Evolutionary conservation across 2,329 filamentous ascomycete species (phyloP).

Genomic region (Simplicillium sp.): DNA sequence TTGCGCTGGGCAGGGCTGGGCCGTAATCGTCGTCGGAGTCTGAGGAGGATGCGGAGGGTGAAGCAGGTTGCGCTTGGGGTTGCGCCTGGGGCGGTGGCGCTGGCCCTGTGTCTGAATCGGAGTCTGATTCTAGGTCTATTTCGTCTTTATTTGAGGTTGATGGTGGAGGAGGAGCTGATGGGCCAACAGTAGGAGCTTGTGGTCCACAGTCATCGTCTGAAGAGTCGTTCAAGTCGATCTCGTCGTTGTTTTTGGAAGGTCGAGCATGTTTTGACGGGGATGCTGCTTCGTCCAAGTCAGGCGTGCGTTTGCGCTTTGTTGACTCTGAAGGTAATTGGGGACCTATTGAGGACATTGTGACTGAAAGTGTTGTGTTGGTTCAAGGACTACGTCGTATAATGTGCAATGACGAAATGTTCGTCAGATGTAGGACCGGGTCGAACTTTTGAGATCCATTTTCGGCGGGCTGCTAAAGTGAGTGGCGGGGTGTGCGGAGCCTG

Average conservation of each 20-base stretch:
- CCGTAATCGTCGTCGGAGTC: constrained; percentile 47
- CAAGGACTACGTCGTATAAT: no score
- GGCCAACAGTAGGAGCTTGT: constrained; percentile 13
- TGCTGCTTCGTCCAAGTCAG: constrained; percentile 28
- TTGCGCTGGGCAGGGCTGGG: constrained; percentile 44
- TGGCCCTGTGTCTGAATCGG: constrained; percentile 16
- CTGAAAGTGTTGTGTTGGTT: background rate
- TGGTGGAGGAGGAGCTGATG: constrained; percentile 10
- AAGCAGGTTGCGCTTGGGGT: constrained; percentile 10
- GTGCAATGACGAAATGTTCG: no score
- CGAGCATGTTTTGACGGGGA: constrained; percentile 34
- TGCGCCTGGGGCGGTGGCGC: constrained; percentile 28
- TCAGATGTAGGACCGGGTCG: no score
- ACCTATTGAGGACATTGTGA: constrained; percentile 58
- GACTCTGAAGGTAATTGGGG: constrained; percentile 61
- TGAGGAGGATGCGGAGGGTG: constrained; percentile 20
- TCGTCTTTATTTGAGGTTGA: constrained; percentile 28
- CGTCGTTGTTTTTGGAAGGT: constrained; percentile 31
- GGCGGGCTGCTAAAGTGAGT: background rate
- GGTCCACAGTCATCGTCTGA: constrained; percentile 31
- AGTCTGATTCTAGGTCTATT: constrained; percentile 26
- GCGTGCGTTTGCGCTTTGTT: constrained; percentile 50
- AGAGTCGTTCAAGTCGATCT: constrained; percentile 35
- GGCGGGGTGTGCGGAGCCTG: background rate
- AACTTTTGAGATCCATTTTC: no score